Evolutionary conservation across 2,329 filamentous ascomycete genomes (phyloP).

Genomic region (Alternaria gansuensis): DNA sequence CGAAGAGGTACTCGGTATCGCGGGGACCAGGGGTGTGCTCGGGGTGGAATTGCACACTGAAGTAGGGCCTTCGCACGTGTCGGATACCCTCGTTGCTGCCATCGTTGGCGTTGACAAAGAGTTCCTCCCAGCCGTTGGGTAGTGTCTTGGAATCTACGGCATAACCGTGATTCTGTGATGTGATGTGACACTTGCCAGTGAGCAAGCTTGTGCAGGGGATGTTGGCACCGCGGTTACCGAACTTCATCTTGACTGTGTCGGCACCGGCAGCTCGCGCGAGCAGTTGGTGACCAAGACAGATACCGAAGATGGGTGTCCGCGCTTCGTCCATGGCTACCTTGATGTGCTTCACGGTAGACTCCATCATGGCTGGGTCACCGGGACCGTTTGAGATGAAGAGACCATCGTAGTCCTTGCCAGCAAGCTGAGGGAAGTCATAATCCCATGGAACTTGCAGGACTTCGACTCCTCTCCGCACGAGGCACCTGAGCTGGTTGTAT

Average conservation of each 20-base stretch:
- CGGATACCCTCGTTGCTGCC: constrained; percentile 98
- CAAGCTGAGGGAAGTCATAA: constrained; percentile 82
- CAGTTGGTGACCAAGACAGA: constrained; percentile 94
- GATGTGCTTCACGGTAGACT: constrained; percentile 81
- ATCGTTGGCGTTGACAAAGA: constrained; percentile 98
- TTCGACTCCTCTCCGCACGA: constrained; percentile 89
- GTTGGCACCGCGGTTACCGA: constrained; percentile 97
- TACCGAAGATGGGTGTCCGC: constrained; percentile 89
- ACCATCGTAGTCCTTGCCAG: constrained; percentile 88
- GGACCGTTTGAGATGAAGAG: constrained; percentile 98
- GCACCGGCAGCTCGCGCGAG: constrained; percentile 88
- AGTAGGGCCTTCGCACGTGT: constrained; percentile 84
- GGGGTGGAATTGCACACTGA: constrained; percentile 99
- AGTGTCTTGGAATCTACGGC: constrained; percentile 85
- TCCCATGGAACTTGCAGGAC: constrained; percentile 96
- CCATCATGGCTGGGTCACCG: constrained; percentile 89
- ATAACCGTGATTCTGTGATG: constrained; percentile 97
- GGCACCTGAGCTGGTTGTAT: constrained; percentile 95
- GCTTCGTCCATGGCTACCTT: constrained; percentile 77
- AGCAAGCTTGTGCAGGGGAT: constrained; percentile 97
- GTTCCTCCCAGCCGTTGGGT: constrained; percentile 83
- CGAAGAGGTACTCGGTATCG: constrained; percentile 96
- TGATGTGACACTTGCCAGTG: constrained; percentile 97
- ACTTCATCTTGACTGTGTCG: constrained; percentile 94
- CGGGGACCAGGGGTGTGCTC: constrained; percentile 95